A percentile compares a stretch with the other conserved stretches of the same genome.
Evolutionary conservation across 164 flowering plant species (phyloP).

Genomic region (Houttuynia cordata): DNA sequence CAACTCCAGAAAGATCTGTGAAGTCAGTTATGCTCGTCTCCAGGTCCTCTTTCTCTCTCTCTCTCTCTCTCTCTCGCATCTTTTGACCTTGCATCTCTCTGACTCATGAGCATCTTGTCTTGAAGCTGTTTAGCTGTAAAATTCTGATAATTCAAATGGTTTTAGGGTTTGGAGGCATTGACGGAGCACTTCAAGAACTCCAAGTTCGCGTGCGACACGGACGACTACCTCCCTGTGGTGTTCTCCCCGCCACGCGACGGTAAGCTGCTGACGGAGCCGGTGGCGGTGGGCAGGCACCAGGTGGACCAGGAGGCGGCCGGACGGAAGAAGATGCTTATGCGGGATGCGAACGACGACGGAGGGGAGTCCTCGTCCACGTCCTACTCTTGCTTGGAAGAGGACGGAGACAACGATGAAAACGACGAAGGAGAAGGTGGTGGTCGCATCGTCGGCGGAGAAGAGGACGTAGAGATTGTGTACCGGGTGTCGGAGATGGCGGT

Average conservation of each 20-base stretch:
- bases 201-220: constrained; percentile 67
- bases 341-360: constrained; percentile 30
- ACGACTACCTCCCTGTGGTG: constrained; percentile 74
- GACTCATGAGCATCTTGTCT: too few species aligned
- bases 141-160: background rate
- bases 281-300: constrained; percentile 31
- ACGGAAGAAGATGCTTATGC: constrained; percentile 33
- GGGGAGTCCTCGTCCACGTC: background rate
- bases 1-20: constrained; percentile 83
- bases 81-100: too few species aligned
- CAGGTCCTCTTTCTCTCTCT: constrained; percentile 37
- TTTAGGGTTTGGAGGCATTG: constrained; percentile 73
- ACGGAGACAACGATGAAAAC: background rate
- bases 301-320: background rate
- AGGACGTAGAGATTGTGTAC: background rate
- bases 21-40: constrained; percentile 81
- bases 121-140: too few species aligned
- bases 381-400: background rate
- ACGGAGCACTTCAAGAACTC: constrained; percentile 93
- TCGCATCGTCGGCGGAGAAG: background rate
- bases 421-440: constrained; percentile 2
- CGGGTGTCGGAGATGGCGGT: background rate
- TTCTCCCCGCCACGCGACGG: constrained; percentile 90
- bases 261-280: constrained; percentile 40
- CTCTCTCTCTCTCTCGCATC: background rate